Base-by-base conservation (phyloP, 768 basidiomycete species). In the Collybia sp. region DNA sequence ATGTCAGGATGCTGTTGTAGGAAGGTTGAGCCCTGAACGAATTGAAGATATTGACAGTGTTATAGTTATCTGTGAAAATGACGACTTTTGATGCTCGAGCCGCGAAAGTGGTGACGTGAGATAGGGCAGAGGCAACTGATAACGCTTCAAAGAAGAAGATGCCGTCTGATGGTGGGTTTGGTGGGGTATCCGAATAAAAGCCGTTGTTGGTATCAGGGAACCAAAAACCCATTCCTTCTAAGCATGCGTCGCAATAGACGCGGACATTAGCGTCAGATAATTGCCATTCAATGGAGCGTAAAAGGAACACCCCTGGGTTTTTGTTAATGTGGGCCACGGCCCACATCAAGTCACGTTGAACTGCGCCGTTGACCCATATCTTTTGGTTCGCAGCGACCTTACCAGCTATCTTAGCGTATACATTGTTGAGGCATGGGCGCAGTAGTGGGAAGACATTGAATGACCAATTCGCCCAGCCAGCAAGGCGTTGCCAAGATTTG, bases 391-490 rank as follows among this genome's bases (percentile, higher is more conserved):
- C 8, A 46, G 25, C 0, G 31, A 11, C n/a, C 16, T 63, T 68
- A 0, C 70, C 69, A 0, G 47, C 19, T 0, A 65, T 67, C 43
- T 73, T 72, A 0, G 49, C 43, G 47, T 75, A 76, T 0, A 73
- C 2, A 0, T 53, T 47, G 12, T 45, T 63, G 0, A 77, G 53
- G 0, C 51, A 58, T 0, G 72, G 73, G 0, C 57, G 52, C 0
- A 76, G 53, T 0, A 65, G 46, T 0, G 72, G 71, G 39, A 55
- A 70, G 2, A 64, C 64, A 42, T 74, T 75, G 16, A 75, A 53
- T 0, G 54, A 46, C 71, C 71, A 74, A 40, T 73, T 73, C 12
- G 61, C 15, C 64, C 63, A 71, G 0, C 69, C 71, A 0, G 59
- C 59, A 0, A 73, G 42, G 1, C 40, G 40, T 44, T 65, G 56